phyloP scores from a whole-genome alignment of 371 early-diverging fungal species.

The Fennellomyces sp. region DNA sequence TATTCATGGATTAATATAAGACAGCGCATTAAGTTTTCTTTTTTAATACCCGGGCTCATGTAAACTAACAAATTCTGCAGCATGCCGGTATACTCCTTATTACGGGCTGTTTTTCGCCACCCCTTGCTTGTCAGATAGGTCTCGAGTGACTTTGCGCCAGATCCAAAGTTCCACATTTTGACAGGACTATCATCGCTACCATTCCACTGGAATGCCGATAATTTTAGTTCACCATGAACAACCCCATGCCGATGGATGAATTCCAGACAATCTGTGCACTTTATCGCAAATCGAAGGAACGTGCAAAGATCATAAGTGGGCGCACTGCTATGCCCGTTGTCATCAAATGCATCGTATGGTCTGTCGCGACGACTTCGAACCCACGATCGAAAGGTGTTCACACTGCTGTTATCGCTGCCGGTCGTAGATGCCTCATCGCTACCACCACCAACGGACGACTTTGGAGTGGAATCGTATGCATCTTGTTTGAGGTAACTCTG shows the following conservation, averaged over 20 bases:
- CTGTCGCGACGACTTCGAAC: neutral
- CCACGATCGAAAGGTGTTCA: neutral
- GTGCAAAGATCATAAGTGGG: constrained; percentile 34
- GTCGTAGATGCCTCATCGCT: too few relatives aligned
- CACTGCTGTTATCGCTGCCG: neutral
- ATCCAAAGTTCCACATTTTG: constrained; percentile 45
- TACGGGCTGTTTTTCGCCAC: constrained; percentile 43
- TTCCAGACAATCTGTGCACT: constrained; percentile 43
- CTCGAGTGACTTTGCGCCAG: constrained; percentile 28
- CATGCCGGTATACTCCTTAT: constrained; percentile 24
- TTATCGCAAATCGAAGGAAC: constrained; percentile 46
- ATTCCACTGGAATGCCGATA: constrained; percentile 44
- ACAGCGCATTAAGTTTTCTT: too few relatives aligned
- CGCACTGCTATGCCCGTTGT: neutral
- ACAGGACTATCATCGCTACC: constrained; percentile 33
- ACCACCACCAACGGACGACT: too few relatives aligned
- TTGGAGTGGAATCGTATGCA: too few relatives aligned
- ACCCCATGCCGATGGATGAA: constrained; percentile 44
- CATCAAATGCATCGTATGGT: neutral
- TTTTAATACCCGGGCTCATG: too few relatives aligned
- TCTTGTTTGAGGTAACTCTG: constrained; percentile 13
- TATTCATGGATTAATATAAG: too few relatives aligned
- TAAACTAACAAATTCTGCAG: constrained; percentile 21
- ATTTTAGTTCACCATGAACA: constrained; percentile 41
- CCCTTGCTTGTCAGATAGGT: constrained; percentile 44